A percentile compares a stretch with the other conserved stretches of the same genome.
Evolutionary conservation across 2,329 filamentous ascomycete genomes (phyloP).

Genomic region (Thermothelomyces thermophilus): DNA sequence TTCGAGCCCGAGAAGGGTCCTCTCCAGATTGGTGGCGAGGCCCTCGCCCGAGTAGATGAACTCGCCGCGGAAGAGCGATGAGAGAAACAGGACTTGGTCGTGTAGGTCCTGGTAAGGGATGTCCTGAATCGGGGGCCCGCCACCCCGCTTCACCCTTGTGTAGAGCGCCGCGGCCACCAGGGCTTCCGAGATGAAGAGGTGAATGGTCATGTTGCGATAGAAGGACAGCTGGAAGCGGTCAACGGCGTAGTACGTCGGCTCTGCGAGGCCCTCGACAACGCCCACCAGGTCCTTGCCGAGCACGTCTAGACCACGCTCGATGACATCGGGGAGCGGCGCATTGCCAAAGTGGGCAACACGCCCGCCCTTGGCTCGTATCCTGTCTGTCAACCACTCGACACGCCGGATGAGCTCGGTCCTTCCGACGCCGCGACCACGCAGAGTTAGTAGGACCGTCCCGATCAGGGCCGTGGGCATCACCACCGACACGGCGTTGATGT

Average conservation of each 20-base stretch:
- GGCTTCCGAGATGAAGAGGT: slow-evolving; percentile 91
- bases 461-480: slow-evolving; percentile 98
- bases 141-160: slow-evolving; percentile 80
- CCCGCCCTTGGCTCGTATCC: slow-evolving; percentile 79
- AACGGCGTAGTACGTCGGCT: slow-evolving; percentile 90
- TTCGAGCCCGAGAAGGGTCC: slow-evolving; percentile 71
- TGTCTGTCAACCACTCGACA: slow-evolving; percentile 81
- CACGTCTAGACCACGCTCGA: slow-evolving; percentile 85
- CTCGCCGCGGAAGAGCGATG: slow-evolving; percentile 87
- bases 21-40: slow-evolving; percentile 69
- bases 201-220: slow-evolving; percentile 99
- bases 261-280: slow-evolving; percentile 67
- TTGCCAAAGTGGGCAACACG: slow-evolving; percentile 89
- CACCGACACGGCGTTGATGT: slow-evolving; percentile 94
- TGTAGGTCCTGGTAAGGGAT: slow-evolving; percentile 68
- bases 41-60: slow-evolving; percentile 95
- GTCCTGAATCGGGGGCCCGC: slow-evolving; percentile 72
- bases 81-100: slow-evolving; percentile 81
- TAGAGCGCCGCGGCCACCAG: slow-evolving; percentile 89
- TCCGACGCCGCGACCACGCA: slow-evolving; percentile 86
- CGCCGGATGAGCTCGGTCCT: slow-evolving; percentile 77
- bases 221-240: slow-evolving; percentile 96
- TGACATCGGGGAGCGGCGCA: slow-evolving; percentile 69
- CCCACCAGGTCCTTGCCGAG: slow-evolving; percentile 85
- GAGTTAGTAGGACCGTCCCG: slow-evolving; percentile 83